Evolutionary conservation across 2,329 filamentous ascomycete genomes (phyloP).

Genomic region (Xylariales sp.): DNA sequence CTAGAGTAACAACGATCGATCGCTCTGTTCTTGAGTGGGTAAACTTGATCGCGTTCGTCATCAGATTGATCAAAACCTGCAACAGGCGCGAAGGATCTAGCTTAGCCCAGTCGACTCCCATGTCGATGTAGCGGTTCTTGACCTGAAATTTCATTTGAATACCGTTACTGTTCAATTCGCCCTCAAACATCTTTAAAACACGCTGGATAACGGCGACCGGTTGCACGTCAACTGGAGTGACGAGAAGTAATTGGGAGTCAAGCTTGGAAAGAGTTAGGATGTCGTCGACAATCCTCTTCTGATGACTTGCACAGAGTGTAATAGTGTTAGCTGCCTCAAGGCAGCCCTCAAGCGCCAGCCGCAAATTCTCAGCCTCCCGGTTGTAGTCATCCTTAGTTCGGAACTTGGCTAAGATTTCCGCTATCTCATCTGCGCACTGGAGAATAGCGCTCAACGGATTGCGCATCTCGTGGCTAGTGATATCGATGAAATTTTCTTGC

Average conservation of each 20-base stretch:
- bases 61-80: conserved; percentile 73
- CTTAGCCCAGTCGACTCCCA: conserved; percentile 66
- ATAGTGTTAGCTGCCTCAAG: conserved; percentile 80
- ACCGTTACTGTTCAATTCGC: conserved; percentile 65
- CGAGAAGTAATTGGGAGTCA: conserved; percentile 64
- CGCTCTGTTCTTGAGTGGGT: conserved; percentile 56
- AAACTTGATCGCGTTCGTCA: conserved; percentile 64
- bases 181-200: conserved; percentile 74
- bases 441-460: conserved; percentile 72
- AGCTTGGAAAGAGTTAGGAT: conserved; percentile 64
- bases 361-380: conserved; percentile 41
- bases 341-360: conserved; percentile 42
- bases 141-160: conserved; percentile 68
- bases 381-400: conserved; percentile 29
- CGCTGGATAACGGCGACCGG: conserved; percentile 63
- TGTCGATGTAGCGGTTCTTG: conserved; percentile 59
- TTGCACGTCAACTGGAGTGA: conserved; percentile 66
- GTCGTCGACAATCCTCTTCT: conserved; percentile 68
- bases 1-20: conserved; percentile 59
- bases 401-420: conserved; percentile 42
- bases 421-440: conserved; percentile 72
- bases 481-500: conserved; percentile 68
- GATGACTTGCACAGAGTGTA: conserved; percentile 72
- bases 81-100: conserved; percentile 71
- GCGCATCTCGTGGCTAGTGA: conserved; percentile 71